Evolutionary conservation across 805 yeast species (phyloP).

Genomic region (Kluyveromyces lactis): DNA sequence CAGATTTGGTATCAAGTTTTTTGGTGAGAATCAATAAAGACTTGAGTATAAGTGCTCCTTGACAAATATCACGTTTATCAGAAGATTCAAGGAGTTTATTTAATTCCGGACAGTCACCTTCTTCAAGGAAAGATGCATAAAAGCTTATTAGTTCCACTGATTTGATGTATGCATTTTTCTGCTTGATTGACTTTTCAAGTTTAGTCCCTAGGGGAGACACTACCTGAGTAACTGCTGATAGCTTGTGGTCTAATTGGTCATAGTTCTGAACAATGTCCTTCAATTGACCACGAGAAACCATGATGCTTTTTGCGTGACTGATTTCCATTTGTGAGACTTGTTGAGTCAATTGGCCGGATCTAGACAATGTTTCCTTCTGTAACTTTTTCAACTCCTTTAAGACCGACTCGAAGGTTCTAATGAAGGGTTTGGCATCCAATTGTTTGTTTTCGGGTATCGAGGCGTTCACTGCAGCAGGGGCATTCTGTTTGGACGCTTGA

Average conservation of each 20-base stretch:
- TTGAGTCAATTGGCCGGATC: constrained; percentile 43
- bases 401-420: constrained; percentile 85
- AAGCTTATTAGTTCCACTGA: constrained; percentile 68
- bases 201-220: constrained; percentile 66
- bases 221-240: constrained; percentile 43
- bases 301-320: constrained; percentile 58
- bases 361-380: constrained; percentile 43
- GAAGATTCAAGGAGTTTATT: constrained; percentile 44
- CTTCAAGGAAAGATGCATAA: constrained; percentile 63
- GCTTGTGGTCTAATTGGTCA: constrained; percentile 21
- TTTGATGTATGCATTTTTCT: constrained; percentile 64
- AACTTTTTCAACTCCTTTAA: constrained; percentile 60
- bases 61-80: constrained; percentile 42
- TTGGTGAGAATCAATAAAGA: constrained; percentile 57
- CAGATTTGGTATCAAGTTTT: constrained; percentile 50
- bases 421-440: constrained; percentile 89
- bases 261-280: constrained; percentile 16
- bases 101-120: constrained; percentile 42
- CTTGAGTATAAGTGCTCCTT: constrained; percentile 60
- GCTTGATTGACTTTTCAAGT: constrained; percentile 56
- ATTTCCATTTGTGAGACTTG: constrained; percentile 56
- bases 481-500: constrained; percentile 28
- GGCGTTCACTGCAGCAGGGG: constrained; percentile 5
- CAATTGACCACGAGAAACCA: constrained; percentile 29
- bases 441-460: constrained; percentile 10